Evolutionary conservation across 2,329 filamentous ascomycete species (phyloP).

Genomic region (Bisporella sp.): DNA sequence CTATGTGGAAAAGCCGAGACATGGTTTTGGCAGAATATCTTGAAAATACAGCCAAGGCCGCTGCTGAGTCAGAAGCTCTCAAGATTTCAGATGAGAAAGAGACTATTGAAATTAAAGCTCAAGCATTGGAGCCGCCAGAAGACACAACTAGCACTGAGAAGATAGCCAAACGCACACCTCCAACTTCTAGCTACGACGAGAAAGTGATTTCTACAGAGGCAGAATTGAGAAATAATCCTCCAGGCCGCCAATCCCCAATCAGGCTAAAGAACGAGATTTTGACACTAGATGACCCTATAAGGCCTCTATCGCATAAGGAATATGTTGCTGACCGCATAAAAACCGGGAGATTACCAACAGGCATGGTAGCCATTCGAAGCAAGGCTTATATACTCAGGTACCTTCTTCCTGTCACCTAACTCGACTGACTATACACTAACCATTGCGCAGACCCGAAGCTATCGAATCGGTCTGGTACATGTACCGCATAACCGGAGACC

Average conservation of each 20-base stretch:
- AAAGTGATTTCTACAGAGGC: conserved; percentile 13
- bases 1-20: conserved; percentile 32
- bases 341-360: conserved; percentile 39
- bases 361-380: conserved; percentile 40
- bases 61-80: conserved; percentile 17
- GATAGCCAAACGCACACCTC: not conserved
- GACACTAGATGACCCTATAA: conserved; percentile 9
- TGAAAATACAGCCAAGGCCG: conserved; percentile 31
- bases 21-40: conserved; percentile 35
- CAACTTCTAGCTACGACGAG: too few relatives aligned
- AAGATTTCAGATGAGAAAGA: not conserved
- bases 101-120: not conserved
- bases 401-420: conserved; percentile 7
- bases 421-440: conserved; percentile 9
- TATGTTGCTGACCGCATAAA: conserved; percentile 41
- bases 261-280: too few relatives aligned
- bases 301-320: conserved; percentile 42
- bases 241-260: conserved; percentile 3
- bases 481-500: conserved; percentile 81
- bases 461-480: conserved; percentile 87
- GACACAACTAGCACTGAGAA: not conserved
- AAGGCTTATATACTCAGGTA: conserved; percentile 57
- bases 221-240: conserved; percentile 12
- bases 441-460: conserved; percentile 46
- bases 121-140: not conserved